Evolutionary conservation across 331 rosid genomes (phyloP).

Genomic region (Quercus phellos): DNA sequence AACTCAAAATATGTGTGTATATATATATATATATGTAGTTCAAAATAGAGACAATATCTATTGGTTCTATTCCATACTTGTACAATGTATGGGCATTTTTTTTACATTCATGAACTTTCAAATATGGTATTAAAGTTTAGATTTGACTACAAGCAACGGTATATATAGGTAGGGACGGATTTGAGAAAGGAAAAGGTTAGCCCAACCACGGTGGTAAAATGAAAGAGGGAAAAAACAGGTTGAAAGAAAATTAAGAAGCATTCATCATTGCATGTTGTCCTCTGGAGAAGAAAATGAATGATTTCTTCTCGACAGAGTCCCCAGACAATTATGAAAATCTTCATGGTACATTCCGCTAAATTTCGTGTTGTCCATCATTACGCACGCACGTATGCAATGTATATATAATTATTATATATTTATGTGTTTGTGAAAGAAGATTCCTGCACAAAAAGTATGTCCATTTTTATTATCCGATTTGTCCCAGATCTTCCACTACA

Average conservation of each 20-base stretch:
- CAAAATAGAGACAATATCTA: too few relatives aligned
- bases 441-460: neutral
- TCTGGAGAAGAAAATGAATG: neutral
- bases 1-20: too few relatives aligned
- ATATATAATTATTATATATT: neutral
- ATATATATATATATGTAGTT: too few relatives aligned
- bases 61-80: too few relatives aligned
- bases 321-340: neutral
- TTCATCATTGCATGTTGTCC: constrained; percentile 17
- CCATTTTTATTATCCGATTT: neutral
- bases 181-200: too few relatives aligned
- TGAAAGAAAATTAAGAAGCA: neutral
- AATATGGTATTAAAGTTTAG: too few relatives aligned
- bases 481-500: neutral
- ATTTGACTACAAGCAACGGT: too few relatives aligned
- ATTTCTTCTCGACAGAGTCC: neutral
- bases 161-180: too few relatives aligned
- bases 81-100: too few relatives aligned
- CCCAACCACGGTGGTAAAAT: neutral
- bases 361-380: constrained; percentile 19
- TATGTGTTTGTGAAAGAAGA: neutral
- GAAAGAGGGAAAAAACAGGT: neutral
- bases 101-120: too few relatives aligned
- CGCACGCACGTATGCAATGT: neutral
- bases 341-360: neutral